phyloP scores from a whole-genome alignment of 371 early-diverging fungal species.

The Smittium culicis region DNA sequence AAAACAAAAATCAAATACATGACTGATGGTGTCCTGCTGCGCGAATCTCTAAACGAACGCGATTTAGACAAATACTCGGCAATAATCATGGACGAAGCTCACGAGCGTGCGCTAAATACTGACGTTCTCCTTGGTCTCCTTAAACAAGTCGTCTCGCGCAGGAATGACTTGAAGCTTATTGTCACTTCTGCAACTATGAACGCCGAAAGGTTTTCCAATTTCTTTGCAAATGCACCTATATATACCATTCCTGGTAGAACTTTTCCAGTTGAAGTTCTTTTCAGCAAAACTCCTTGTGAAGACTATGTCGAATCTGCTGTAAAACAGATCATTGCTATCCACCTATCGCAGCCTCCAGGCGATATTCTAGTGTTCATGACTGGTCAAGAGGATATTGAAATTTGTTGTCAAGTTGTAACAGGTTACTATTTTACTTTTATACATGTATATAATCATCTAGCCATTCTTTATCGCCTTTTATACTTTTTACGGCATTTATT shows the following conservation, averaged over 20 bases:
- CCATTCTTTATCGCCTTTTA: too few relatives aligned
- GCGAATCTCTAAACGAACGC: slow-evolving; percentile 80
- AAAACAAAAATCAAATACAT: slow-evolving; percentile 92
- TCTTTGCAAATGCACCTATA: slow-evolving; percentile 85
- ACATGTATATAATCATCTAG: too few relatives aligned
- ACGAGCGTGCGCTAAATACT: slow-evolving; percentile 93
- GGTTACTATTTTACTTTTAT: not conserved
- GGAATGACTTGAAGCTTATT: slow-evolving; percentile 81
- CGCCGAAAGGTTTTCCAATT: slow-evolving; percentile 73
- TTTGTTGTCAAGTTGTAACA: slow-evolving; percentile 55
- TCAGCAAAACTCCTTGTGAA: slow-evolving; percentile 76
- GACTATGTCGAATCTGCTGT: slow-evolving; percentile 92
- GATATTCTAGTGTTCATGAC: slow-evolving; percentile 98
- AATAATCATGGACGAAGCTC: slow-evolving; percentile 98
- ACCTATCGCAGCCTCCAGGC: slow-evolving; percentile 69
- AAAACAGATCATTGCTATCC: slow-evolving; percentile 75
- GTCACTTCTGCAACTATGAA: slow-evolving; percentile 97
- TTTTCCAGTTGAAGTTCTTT: slow-evolving; percentile 89
- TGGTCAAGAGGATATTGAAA: slow-evolving; percentile 96
- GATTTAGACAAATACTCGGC: slow-evolving; percentile 79
- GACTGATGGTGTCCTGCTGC: slow-evolving; percentile 96
- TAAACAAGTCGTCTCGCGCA: slow-evolving; percentile 52
- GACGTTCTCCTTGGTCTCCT: slow-evolving; percentile 94
- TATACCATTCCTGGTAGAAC: slow-evolving; percentile 92
- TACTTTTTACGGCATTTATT: not conserved